Percentiles rank a stretch among this genome's conserved stretches.
Conservation (phyloP, 2,329 filamentous ascomycete species). For the Zopfia rhizophila region DNA sequence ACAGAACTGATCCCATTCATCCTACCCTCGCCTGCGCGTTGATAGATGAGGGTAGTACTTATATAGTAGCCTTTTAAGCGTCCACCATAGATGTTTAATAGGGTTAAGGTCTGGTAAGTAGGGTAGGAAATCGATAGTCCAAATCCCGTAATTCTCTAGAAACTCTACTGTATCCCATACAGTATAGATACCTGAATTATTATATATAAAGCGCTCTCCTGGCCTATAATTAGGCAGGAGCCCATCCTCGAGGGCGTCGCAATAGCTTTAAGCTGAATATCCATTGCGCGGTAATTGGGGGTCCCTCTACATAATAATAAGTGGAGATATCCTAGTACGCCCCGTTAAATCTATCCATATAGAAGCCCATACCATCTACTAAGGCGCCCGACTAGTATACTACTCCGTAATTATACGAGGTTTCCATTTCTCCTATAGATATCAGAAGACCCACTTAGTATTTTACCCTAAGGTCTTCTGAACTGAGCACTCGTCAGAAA, state of each 20-base stretch:
- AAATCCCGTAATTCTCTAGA: slow-evolving; percentile 22
- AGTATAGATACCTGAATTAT: slow-evolving; percentile 36
- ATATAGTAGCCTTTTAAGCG: slow-evolving; percentile 26
- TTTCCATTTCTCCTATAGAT: slow-evolving; percentile 4
- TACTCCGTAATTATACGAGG: slow-evolving; percentile 1
- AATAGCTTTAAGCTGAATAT: slow-evolving; percentile 20
- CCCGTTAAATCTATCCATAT: slow-evolving; percentile 14
- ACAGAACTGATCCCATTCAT: slow-evolving; percentile 9
- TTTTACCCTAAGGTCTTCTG: slow-evolving; percentile 9
- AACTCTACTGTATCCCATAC: slow-evolving; percentile 15
- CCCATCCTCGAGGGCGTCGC: slow-evolving; percentile 12
- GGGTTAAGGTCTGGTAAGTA: slow-evolving; percentile 36
- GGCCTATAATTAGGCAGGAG: slow-evolving; percentile 8
- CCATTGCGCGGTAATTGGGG: neutral
- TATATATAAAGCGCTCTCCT: slow-evolving; percentile 26
- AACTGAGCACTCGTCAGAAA: slow-evolving; percentile 7
- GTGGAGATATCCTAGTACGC: slow-evolving; percentile 2
- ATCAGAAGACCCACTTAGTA: slow-evolving; percentile 1
- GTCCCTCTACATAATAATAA: slow-evolving; percentile 24
- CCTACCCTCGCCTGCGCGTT: slow-evolving; percentile 6
- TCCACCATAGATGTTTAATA: slow-evolving; percentile 33
- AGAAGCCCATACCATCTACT: slow-evolving; percentile 13
- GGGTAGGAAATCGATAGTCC: slow-evolving; percentile 23
- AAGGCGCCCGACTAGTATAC: too few species aligned
- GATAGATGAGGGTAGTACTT: slow-evolving; percentile 17